phyloP scores from a whole-genome alignment of 2,329 filamentous ascomycete species.

The Scolecobasidium constrictum region DNA sequence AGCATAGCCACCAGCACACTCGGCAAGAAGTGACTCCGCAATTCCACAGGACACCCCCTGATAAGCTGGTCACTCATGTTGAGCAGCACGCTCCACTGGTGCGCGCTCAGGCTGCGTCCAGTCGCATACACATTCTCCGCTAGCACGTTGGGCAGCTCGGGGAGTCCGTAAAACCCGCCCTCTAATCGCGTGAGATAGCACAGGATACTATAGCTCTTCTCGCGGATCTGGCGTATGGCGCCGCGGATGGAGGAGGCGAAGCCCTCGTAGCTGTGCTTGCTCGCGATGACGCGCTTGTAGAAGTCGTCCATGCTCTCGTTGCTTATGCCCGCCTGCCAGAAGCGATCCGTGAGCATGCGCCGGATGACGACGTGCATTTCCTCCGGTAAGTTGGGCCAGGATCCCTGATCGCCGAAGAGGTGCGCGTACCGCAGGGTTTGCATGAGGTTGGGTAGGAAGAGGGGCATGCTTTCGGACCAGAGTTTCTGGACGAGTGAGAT shows the following conservation, averaged over 20 bases:
- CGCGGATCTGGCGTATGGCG: constrained; percentile 77
- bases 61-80: constrained; percentile 83
- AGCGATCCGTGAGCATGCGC: constrained; percentile 81
- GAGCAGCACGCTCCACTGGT: constrained; percentile 88
- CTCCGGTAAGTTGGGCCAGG: constrained; percentile 66
- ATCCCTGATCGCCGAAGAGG: constrained; percentile 75
- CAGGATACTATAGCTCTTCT: constrained; percentile 87
- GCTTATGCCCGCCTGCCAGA: constrained; percentile 97
- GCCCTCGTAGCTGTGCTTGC: constrained; percentile 81
- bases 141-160: constrained; percentile 70
- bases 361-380: constrained; percentile 71
- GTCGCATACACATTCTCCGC: constrained; percentile 77
- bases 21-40: constrained; percentile 71
- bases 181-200: constrained; percentile 87
- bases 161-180: constrained; percentile 81
- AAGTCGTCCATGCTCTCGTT: constrained; percentile 94
- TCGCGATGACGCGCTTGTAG: constrained; percentile 81
- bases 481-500: constrained; percentile 60
- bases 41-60: constrained; percentile 76
- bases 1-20: constrained; percentile 76
- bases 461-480: constrained; percentile 76
- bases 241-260: constrained; percentile 89
- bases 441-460: constrained; percentile 76
- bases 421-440: constrained; percentile 83
- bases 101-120: constrained; percentile 71